Evolutionary conservation across 2,329 filamentous ascomycete species (phyloP).

Genomic region (Fonsecaea multimorphosa): DNA sequence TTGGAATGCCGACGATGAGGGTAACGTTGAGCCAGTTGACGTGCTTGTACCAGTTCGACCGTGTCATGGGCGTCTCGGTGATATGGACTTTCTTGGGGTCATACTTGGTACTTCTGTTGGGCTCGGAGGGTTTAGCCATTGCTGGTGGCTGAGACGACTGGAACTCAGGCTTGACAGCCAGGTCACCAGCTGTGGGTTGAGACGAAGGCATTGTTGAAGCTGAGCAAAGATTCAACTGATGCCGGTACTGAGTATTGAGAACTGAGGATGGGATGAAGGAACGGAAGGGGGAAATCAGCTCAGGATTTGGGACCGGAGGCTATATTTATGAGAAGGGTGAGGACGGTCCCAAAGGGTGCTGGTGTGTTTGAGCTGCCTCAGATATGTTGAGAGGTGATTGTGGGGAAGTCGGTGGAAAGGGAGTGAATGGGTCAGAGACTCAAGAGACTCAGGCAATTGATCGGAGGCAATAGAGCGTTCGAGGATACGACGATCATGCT

Average conservation of each 20-base stretch:
- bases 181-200: constrained; percentile 56
- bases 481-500: neutral
- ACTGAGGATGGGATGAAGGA: constrained; percentile 18
- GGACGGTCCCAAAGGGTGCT: constrained; percentile 8
- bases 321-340: constrained; percentile 22
- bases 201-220: constrained; percentile 57
- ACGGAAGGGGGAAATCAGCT: neutral
- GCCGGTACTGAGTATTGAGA: constrained; percentile 1
- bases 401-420: constrained; percentile 28
- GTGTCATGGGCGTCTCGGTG: constrained; percentile 79
- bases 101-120: constrained; percentile 59
- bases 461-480: neutral
- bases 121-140: constrained; percentile 58
- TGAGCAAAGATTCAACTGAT: constrained; percentile 23
- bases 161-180: constrained; percentile 57
- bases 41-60: constrained; percentile 86
- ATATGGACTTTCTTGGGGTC: constrained; percentile 81
- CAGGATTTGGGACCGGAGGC: neutral
- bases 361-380: constrained; percentile 22
- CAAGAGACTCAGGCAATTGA: neutral
- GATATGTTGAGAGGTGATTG: constrained; percentile 33
- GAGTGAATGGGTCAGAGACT: constrained; percentile 17
- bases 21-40: constrained; percentile 91
- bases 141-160: constrained; percentile 52
- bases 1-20: constrained; percentile 78